Percentiles rank a stretch among this genome's conserved stretches.
These are phyloP conservation scores for Scheffersomyces illinoinensis DNA, from an alignment of 1,139 yeast genomes.

Conservation along the genomic window DNA sequence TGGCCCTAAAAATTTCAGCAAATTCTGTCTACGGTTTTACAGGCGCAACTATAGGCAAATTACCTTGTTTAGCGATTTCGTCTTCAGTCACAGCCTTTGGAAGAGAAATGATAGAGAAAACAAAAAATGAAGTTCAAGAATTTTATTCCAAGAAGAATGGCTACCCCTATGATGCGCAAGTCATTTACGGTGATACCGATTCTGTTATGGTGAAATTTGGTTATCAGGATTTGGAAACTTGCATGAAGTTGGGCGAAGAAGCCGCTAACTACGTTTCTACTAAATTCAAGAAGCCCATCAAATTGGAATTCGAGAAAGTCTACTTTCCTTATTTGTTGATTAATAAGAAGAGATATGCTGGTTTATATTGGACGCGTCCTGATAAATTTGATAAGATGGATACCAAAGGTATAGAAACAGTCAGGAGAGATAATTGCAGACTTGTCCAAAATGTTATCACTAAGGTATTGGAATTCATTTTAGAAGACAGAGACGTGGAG, in stretches of 20 bases:
- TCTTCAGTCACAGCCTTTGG: constrained; percentile 96
- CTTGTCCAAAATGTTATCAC: constrained; percentile 94
- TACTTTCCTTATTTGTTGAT: constrained; percentile 92
- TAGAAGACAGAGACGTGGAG: constrained; percentile 86
- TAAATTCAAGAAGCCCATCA: constrained; percentile 81
- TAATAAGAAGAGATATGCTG: constrained; percentile 96
- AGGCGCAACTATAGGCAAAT: constrained; percentile 96
- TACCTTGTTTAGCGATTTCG: constrained; percentile 95
- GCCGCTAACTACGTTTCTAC: constrained; percentile 89
- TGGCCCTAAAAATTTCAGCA: constrained; percentile 95
- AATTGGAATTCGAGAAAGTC: constrained; percentile 94
- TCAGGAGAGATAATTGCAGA: constrained; percentile 95
- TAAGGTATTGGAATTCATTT: constrained; percentile 78
- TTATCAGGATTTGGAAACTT: constrained; percentile 70
- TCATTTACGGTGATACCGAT: constrained; percentile 98
- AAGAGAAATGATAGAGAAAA: constrained; percentile 92
- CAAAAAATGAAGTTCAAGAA: constrained; percentile 83
- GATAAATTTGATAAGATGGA: constrained; percentile 94
- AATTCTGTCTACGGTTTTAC: constrained; percentile 99
- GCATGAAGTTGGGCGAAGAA: constrained; percentile 91
- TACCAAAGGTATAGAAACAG: constrained; percentile 97
- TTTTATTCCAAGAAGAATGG: constrained; percentile 81
- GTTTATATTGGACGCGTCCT: constrained; percentile 92
- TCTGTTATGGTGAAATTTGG: constrained; percentile 99
- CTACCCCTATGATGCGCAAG: constrained; percentile 77